Evolutionary conservation across 345 rosid species (phyloP).

Genomic region (Geranium rotundifolium): DNA sequence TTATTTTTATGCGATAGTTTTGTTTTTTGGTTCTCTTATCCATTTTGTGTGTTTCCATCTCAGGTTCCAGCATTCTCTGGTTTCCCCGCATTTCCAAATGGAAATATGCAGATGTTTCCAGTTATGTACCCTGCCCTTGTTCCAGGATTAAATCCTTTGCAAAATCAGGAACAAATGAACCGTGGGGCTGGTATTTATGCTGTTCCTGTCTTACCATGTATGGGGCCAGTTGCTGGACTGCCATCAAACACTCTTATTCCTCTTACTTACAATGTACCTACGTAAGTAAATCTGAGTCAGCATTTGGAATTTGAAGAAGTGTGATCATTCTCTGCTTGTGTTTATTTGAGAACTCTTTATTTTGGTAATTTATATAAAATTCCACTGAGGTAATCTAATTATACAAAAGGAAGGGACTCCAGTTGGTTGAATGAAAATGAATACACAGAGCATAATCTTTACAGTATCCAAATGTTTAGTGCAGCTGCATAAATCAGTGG

Average conservation of each 20-base stretch:
- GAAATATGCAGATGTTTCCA: conserved; percentile 53
- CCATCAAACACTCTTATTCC: conserved; percentile 74
- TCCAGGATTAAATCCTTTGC: conserved; percentile 30
- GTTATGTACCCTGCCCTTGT: conserved; percentile 44
- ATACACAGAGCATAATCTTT: too few species aligned
- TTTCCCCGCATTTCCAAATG: conserved; percentile 26
- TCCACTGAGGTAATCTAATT: too few species aligned
- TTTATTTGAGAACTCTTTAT: too few species aligned
- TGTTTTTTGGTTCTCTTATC: conserved; percentile 1
- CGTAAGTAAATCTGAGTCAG: conserved; percentile 37
- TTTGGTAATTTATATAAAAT: too few species aligned
- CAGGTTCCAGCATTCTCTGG: conserved; percentile 35
- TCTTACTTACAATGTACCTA: conserved; percentile 75
- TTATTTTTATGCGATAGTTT: not conserved
- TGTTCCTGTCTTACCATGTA: conserved; percentile 52
- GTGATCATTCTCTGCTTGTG: too few species aligned
- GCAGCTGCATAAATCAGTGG: not conserved
- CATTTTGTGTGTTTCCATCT: conserved; percentile 3
- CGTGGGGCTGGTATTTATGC: conserved; percentile 87
- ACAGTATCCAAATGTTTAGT: too few species aligned
- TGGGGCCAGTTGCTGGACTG: conserved; percentile 50
- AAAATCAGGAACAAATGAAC: conserved; percentile 51
- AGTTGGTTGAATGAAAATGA: too few species aligned
- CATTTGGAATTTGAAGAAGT: not conserved
- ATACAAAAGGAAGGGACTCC: too few species aligned